These are phyloP conservation scores for Kondoa malvinella DNA, from an alignment of 768 basidiomycete species.

Conservation along the genomic window DNA sequence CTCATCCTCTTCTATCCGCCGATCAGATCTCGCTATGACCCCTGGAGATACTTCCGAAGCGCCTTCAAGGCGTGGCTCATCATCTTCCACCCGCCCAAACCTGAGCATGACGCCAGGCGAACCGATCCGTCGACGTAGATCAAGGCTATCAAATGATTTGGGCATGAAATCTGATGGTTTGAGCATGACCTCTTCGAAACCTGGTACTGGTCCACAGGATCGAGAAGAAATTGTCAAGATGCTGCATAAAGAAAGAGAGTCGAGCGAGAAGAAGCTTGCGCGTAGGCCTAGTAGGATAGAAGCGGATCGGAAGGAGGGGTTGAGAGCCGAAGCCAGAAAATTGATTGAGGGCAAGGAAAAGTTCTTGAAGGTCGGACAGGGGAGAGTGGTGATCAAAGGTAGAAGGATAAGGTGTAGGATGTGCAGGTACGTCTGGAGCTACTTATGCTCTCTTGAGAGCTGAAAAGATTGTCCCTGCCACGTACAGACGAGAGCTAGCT, in stretches of 20 bases:
- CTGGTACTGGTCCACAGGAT: neutral
- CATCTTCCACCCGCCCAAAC: constrained; percentile 8
- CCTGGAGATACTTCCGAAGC: too few relatives aligned
- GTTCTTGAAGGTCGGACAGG: constrained; percentile 21
- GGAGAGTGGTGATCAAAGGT: constrained; percentile 16
- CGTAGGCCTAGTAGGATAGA: constrained; percentile 12
- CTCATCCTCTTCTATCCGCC: constrained; percentile 11
- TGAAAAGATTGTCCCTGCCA: neutral
- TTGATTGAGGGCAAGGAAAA: constrained; percentile 9
- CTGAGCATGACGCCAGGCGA: neutral
- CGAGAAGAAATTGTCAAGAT: constrained; percentile 1
- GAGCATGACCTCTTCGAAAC: neutral
- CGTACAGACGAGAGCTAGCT: constrained; percentile 25
- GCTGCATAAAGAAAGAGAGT: constrained; percentile 6
- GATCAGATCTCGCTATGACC: neutral
- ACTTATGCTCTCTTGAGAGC: neutral
- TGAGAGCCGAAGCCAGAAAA: neutral
- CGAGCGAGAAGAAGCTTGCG: neutral
- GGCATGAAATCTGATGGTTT: neutral
- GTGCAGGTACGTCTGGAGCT: constrained; percentile 19
- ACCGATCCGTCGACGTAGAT: constrained; percentile 3
- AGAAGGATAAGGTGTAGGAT: constrained; percentile 21
- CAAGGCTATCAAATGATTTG: constrained; percentile 12
- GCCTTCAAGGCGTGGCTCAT: constrained; percentile 10
- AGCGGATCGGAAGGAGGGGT: constrained; percentile 20